Evolutionary conservation across 768 basidiomycete genomes (phyloP), one percentile per base, ranked within the genome.

Genomic region (Amanita pallidorosea): DNA sequence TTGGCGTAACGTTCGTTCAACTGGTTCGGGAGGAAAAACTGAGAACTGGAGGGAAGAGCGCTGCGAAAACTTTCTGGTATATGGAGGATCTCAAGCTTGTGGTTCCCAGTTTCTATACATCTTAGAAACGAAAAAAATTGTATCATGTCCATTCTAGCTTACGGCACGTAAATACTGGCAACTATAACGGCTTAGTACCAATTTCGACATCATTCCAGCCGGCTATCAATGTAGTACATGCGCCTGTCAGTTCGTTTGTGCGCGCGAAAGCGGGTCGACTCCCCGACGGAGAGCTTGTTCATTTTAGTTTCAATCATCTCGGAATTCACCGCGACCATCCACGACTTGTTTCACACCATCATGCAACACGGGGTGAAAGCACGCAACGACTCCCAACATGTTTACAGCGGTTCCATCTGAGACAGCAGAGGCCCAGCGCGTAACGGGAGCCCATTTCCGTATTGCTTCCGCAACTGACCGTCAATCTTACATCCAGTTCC

Each of bases 1-100:
- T 88, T 12, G 74, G 73, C 3, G 83, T 76, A 17, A 76, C 79
- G 42, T 88, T 80, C 77, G 76, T 87, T 18, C 84, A 89, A 64
- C 69, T 87, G 11, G 77, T 65, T 25, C 72, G 77, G 27, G 52
- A 56, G 47, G 45, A 56, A 50, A 54, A 60, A 17, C 48, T 56
- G n/a, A 70, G 68, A 53, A 56, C 61, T 42, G 65, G 65, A 57
- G 67, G 65, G 52, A 52, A 50, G 6, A 47, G 8, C 5, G 5
- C 40, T 13, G 18, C 45, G 17, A 57, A 62, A 27, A 62, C 66
- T 41, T 68, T 66, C 46, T 75, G 73, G 73, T 75, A 75, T 50
- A 45, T 71, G 29, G 71, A 73, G 22, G 69, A 70, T 31, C 36
- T 67, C n/a, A 58, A 65, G n/a, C 56, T 68, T 51, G 61, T 65